Conservation (phyloP, 2,329 filamentous ascomycete species). For the Ilyonectria destructans region DNA sequence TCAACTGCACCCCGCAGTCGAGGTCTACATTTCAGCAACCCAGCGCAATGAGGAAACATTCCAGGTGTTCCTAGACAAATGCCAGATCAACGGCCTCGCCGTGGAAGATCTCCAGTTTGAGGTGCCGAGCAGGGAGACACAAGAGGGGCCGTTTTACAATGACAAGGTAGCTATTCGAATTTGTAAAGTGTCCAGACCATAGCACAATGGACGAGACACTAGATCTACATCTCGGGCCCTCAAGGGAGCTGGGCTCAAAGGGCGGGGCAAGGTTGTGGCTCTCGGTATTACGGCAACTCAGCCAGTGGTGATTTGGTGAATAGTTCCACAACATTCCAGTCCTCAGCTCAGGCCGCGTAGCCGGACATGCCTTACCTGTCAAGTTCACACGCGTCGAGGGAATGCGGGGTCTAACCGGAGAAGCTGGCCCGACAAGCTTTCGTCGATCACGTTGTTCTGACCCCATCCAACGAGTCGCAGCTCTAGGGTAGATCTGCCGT, state of each 20-base stretch:
- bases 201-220: conserved; percentile 22
- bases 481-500: conserved; percentile 24
- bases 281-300: conserved; percentile 5
- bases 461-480: not conserved
- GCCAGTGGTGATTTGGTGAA: conserved; percentile 21
- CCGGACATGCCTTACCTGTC: conserved; percentile 18
- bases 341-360: conserved; percentile 22
- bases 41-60: conserved; percentile 82
- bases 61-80: conserved; percentile 73
- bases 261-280: not conserved
- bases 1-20: conserved; percentile 67
- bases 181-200: conserved; percentile 51
- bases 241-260: not conserved
- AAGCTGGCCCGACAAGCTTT: conserved; percentile 19
- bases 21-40: conserved; percentile 79
- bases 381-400: conserved; percentile 20
- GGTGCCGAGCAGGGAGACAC: conserved; percentile 57
- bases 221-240: conserved; percentile 10
- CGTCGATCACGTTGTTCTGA: conserved; percentile 21
- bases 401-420: conserved; percentile 33
- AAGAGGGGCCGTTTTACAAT: conserved; percentile 77
- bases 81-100: conserved; percentile 63
- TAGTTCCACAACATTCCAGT: conserved; percentile 45
- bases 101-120: conserved; percentile 63
- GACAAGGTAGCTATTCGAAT: conserved; percentile 74